Base-by-base conservation (phyloP, 495 filamentous ascomycete genomes). In the Tuber aestivum region DNA sequence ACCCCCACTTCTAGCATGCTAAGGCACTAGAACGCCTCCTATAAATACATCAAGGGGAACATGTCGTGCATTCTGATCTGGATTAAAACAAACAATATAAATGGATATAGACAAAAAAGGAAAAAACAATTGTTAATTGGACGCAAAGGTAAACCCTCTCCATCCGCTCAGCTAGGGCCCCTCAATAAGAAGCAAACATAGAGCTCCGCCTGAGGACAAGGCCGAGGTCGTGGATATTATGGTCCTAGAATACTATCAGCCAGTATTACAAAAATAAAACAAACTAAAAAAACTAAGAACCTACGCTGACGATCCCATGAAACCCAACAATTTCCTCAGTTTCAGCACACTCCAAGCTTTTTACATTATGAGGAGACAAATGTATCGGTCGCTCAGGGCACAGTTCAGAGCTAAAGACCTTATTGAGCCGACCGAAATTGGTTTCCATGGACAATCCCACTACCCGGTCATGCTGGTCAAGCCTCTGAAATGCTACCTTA, bases 381-480 rank as follows among this genome's bases (percentile, higher is more conserved):
- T 77, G 70, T 71, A 75, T 75, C 40, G 75, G 75, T 68, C 77
- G 75, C 48, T 79, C 72, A 18, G 74, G 72, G 45, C 68, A 74
- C 76, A 79, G 74, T 21, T 80, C 74, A 3, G 76, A 78, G 37
- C 75, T 70, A 45, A 78, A 70, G 40, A 83, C 78, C 16, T 73
- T 76, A 16, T 83, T 80, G 35, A 70, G 72, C 38, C 74, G 74
- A 20, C 81, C 81, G 10, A 20, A 72, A 41, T 77, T 41, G 4
- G 81, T 83, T 71, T 80, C 75, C 42, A 83, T 80, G 21, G 35
- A 73, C 40, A 83, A 69, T 14, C 81, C 81, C 44, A 83, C 73
- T 56, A 83, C 75, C 10, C n/a, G 70, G 27, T 82, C 81, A n/a
- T 77, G 74, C 14, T 40, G 71, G 2, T 74, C 75, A 21, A 81